Percentiles rank a stretch among this genome's conserved stretches.
Conservation (phyloP, 2,329 filamentous ascomycete genomes). For the Hypoxylon rubiginosum region DNA sequence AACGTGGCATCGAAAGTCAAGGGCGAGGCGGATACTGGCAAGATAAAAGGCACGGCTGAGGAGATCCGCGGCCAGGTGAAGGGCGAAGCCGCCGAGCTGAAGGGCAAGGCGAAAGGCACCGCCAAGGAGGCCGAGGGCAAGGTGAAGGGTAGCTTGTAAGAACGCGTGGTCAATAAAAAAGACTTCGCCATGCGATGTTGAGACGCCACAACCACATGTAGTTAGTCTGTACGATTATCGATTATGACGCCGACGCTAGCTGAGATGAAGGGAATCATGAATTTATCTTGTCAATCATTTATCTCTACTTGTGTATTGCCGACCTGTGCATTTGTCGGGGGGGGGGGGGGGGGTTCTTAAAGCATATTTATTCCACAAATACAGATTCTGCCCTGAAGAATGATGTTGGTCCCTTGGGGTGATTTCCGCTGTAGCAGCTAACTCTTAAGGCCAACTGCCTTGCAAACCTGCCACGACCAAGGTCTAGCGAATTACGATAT, state of each 20-base stretch:
- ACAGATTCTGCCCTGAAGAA: no score
- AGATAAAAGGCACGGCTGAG: constrained; percentile 54
- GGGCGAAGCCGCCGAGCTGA: constrained; percentile 54
- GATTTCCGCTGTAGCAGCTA: no score
- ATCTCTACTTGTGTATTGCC: no score
- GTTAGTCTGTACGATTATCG: constrained; percentile 21
- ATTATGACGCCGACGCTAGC: neutral
- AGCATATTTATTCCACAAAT: no score
- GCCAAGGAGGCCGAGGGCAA: constrained; percentile 54
- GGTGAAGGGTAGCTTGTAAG: constrained; percentile 49
- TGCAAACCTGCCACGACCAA: no score
- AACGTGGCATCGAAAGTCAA: constrained; percentile 63
- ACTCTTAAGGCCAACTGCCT: no score
- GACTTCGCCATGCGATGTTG: neutral
- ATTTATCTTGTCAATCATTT: neutral
- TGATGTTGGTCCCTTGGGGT: no score
- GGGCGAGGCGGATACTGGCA: constrained; percentile 57
- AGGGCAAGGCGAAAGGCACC: constrained; percentile 43
- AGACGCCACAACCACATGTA: neutral
- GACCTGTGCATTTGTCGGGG: neutral
- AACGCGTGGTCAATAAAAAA: neutral
- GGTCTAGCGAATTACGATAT: no score
- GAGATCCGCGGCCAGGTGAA: constrained; percentile 56
- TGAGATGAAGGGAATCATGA: neutral
- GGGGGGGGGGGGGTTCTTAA: no score